These are phyloP conservation scores for Gnetum montanum DNA, from an alignment of 75 land plant species.

Conservation along the genomic window DNA sequence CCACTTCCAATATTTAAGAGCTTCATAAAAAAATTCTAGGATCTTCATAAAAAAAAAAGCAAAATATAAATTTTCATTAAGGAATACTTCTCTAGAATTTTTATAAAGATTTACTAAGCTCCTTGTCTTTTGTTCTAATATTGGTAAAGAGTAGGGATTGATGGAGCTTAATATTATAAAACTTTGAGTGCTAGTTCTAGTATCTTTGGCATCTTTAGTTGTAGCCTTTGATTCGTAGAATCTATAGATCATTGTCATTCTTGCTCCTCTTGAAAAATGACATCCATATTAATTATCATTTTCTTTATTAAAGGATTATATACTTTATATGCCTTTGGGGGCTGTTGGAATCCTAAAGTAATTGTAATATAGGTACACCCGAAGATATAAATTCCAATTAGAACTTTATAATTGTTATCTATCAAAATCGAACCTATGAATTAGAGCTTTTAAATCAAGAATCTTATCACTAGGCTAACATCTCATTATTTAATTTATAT, in stretches of 20 bases:
- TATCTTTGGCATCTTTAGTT: neutral
- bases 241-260: neutral
- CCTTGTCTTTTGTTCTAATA: neutral
- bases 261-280: neutral
- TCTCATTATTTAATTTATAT: neutral
- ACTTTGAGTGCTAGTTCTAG: neutral
- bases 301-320: neutral
- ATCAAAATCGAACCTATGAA: too few relatives aligned
- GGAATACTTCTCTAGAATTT: neutral
- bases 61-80: neutral
- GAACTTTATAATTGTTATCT: too few relatives aligned
- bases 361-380: too few relatives aligned
- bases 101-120: neutral
- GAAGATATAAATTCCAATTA: too few relatives aligned
- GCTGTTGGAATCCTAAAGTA: too few relatives aligned
- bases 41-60: neutral
- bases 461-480: too few relatives aligned
- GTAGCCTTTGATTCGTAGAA: neutral
- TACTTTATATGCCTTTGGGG: neutral
- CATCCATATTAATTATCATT: neutral
- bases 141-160: neutral
- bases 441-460: too few relatives aligned
- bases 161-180: neutral
- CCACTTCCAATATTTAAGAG: neutral
- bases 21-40: neutral